Evolutionary conservation across 2,329 filamentous ascomycete genomes (phyloP).

Genomic region (Verticillium nubilum): DNA sequence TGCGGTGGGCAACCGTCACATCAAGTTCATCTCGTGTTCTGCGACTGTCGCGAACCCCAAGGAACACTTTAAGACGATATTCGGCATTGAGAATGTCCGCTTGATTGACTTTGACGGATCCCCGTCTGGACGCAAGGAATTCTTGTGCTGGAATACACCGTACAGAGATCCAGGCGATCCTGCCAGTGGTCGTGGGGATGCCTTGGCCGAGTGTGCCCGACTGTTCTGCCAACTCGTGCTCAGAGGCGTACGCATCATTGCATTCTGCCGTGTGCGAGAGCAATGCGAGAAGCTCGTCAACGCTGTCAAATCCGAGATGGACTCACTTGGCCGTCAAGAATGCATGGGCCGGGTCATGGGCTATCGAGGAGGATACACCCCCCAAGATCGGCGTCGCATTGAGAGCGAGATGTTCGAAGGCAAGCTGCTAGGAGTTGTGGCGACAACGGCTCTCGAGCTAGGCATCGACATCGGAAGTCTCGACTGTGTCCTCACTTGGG

Average conservation of each 20-base stretch:
- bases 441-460: constrained; percentile 86
- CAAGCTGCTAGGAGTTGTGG: constrained; percentile 85
- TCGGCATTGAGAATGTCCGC: constrained; percentile 75
- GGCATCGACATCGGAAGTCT: constrained; percentile 93
- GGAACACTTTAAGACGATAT: constrained; percentile 90
- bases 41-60: constrained; percentile 92
- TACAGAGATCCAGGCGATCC: constrained; percentile 86
- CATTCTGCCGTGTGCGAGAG: constrained; percentile 83
- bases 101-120: constrained; percentile 90
- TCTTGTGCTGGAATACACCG: constrained; percentile 96
- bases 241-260: constrained; percentile 84
- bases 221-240: constrained; percentile 87
- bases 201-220: constrained; percentile 78
- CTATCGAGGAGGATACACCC: constrained; percentile 91
- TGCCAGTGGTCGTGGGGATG: constrained; percentile 77
- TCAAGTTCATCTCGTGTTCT: constrained; percentile 93
- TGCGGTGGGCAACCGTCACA: constrained; percentile 75
- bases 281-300: constrained; percentile 81
- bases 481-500: constrained; percentile 89
- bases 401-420: constrained; percentile 97
- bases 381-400: constrained; percentile 81
- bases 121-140: constrained; percentile 87
- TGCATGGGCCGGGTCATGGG: constrained; percentile 82
- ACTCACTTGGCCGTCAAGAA: constrained; percentile 66
- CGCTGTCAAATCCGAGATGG: constrained; percentile 74